A percentile compares a stretch with the other conserved stretches of the same genome.
phyloP scores from a whole-genome alignment of 2,329 filamentous ascomycete genomes.

The Escovopsis weberi region DNA sequence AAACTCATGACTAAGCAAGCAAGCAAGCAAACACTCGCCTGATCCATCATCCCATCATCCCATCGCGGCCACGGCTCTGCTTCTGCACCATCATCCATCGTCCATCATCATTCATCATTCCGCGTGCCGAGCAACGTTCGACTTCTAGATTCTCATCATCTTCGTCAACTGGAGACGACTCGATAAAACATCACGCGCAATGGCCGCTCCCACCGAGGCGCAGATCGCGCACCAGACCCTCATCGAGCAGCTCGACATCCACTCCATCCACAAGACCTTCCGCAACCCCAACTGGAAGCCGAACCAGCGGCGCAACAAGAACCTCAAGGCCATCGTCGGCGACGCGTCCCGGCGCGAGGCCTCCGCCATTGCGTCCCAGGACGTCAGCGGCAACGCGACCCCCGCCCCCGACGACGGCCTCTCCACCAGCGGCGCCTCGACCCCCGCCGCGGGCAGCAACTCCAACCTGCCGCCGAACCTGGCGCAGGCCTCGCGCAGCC shows the following conservation, averaged over 20 bases:
- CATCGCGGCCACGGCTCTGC: neutral
- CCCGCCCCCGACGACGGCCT: constrained; percentile 37
- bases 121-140: neutral
- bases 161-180: no score
- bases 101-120: neutral
- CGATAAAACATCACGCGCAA: constrained; percentile 3
- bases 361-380: constrained; percentile 69
- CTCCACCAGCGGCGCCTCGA: constrained; percentile 43
- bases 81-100: neutral
- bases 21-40: neutral
- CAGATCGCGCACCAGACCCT: constrained; percentile 73
- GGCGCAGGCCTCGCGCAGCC: constrained; percentile 73
- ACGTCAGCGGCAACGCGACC: constrained; percentile 61
- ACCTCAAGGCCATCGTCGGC: constrained; percentile 88
- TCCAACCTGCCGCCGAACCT: constrained; percentile 49
- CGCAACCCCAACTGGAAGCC: constrained; percentile 85
- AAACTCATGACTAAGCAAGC: neutral
- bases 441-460: constrained; percentile 30
- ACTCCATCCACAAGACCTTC: constrained; percentile 74
- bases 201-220: constrained; percentile 53
- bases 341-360: constrained; percentile 81
- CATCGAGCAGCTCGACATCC: constrained; percentile 83
- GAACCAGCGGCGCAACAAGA: constrained; percentile 93
- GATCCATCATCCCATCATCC: neutral
- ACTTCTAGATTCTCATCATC: no score